Conservation (phyloP, 495 filamentous ascomycete species). For the Neurospora sublineolata region DNA sequence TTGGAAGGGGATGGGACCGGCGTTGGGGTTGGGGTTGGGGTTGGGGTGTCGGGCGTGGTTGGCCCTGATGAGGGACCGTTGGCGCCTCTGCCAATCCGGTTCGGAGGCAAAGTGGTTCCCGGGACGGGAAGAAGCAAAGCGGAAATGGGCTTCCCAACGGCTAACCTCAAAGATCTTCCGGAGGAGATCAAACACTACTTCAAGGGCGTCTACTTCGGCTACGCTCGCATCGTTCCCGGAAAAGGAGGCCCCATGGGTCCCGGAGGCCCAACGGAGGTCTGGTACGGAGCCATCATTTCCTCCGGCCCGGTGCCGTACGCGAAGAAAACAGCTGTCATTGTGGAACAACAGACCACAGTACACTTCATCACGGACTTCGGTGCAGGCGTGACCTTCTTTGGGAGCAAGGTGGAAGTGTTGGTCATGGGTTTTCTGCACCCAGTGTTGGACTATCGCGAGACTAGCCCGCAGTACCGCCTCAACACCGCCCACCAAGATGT, state of each 20-base stretch:
- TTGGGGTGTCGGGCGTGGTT: slow-evolving; percentile 10
- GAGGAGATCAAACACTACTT: slow-evolving; percentile 39
- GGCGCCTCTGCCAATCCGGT: slow-evolving; percentile 46
- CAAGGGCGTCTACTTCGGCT: slow-evolving; percentile 52
- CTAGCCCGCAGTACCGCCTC: slow-evolving; percentile 28
- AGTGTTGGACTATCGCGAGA: slow-evolving; percentile 13
- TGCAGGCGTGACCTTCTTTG: slow-evolving; percentile 18
- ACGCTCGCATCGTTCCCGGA: slow-evolving; percentile 33
- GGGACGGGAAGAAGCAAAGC: slow-evolving; percentile 21
- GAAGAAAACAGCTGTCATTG: slow-evolving; percentile 23
- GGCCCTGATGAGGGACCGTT: slow-evolving; percentile 40
- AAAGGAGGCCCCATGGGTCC: slow-evolving; percentile 5
- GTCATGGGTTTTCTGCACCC: slow-evolving; percentile 45
- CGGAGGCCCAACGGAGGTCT: slow-evolving; percentile 15
- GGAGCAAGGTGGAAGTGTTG: slow-evolving; percentile 35
- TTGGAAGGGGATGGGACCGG: neutral
- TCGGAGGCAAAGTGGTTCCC: slow-evolving; percentile 31
- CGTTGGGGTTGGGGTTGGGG: neutral
- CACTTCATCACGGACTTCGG: slow-evolving; percentile 40
- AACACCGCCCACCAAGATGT: slow-evolving; percentile 39
- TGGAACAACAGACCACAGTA: slow-evolving; percentile 28
- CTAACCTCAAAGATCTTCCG: slow-evolving; percentile 30
- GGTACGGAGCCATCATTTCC: slow-evolving; percentile 46
- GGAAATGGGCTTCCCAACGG: slow-evolving; percentile 24
- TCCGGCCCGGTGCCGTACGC: slow-evolving; percentile 30